A percentile compares a stretch with the other conserved stretches of the same genome.
phyloP scores from a whole-genome alignment of 1,139 yeast genomes.

The Torulaspora pretoriensis region DNA sequence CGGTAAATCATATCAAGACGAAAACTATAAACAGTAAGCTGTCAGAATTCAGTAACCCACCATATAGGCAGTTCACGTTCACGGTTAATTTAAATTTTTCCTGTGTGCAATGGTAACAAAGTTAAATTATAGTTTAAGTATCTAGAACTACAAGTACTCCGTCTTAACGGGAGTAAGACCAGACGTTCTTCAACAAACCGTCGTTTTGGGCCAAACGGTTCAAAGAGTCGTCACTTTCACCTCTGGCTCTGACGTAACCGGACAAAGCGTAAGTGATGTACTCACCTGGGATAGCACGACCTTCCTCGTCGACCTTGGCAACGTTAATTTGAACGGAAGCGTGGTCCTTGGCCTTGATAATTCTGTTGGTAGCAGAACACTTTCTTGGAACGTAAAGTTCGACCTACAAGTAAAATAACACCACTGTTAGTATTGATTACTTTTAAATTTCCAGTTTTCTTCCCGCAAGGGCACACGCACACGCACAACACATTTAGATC shows the following conservation, averaged over 20 bases:
- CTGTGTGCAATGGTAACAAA: conserved; percentile 6
- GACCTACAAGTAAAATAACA: conserved; percentile 50
- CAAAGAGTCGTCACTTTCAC: conserved; percentile 98
- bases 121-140: conserved; percentile 11
- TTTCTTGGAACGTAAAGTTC: conserved; percentile 99
- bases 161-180: conserved; percentile 96
- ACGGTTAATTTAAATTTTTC: neutral
- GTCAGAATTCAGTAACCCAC: too few relatives aligned
- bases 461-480: too few relatives aligned
- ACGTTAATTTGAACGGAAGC: conserved; percentile 94
- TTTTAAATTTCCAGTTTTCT: neutral
- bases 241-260: conserved; percentile 88
- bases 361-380: conserved; percentile 99
- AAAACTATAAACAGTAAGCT: neutral
- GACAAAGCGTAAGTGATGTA: conserved; percentile 93
- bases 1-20: neutral
- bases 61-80: neutral
- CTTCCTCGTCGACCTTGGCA: conserved; percentile 88
- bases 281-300: conserved; percentile 90
- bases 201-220: conserved; percentile 99
- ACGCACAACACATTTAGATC: too few relatives aligned
- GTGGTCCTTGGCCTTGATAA: conserved; percentile 99
- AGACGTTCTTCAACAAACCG: conserved; percentile 97
- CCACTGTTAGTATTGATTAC: conserved; percentile 10
- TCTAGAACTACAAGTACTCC: conserved; percentile 7